Evolutionary conservation across 352 stramenopile species (phyloP), one percentile per base, ranked within the genome.

Genomic region (Blastocystis sp.): DNA sequence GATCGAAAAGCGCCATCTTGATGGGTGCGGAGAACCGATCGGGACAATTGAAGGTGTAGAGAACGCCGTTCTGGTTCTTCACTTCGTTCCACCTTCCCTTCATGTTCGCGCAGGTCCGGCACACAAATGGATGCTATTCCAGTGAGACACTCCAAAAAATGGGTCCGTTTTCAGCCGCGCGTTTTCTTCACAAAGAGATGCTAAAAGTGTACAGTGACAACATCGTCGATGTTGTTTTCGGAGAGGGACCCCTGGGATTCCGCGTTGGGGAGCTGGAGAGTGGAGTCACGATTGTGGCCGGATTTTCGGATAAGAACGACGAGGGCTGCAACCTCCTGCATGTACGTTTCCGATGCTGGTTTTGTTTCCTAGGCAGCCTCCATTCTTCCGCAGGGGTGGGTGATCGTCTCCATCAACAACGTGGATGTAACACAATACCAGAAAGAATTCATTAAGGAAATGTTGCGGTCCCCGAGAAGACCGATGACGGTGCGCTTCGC

Each of bases 1-100:
- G 48, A 62, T 88, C 78, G 48, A 88, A 88, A 2, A 88, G 28
- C n/a, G 64, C 64, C 11, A 66, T n/a, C 43, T 78, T 88, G 40
- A 59, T 23, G 43, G 17, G 4, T 23, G 60, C 9, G 56, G 40
- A n/a, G 2, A 45, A 28, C 34, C 19, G 14, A 45, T 45, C 19
- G 11, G 74, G 74, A 56, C 43, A 21, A 45, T 84, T 84, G 56
- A 52, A 84, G 14, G 60, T 45, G 14, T 53, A 59, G 11, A 84
- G 56, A 11, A 17, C 41, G 17, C 52, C 65, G 40, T 62, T 41
- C n/a, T 43, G 9, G 40, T 19, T 62, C 21, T 23, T 69, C 0
- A 70, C 41, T 52, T 84, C 74, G 41, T 56, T 52, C 74, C 74
- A 84, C 34, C 43, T 66, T 40, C 71, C 5, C 48, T 56, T 14